Conservation (phyloP, 78 protist species). For the Carpediemonas membranifera region DNA sequence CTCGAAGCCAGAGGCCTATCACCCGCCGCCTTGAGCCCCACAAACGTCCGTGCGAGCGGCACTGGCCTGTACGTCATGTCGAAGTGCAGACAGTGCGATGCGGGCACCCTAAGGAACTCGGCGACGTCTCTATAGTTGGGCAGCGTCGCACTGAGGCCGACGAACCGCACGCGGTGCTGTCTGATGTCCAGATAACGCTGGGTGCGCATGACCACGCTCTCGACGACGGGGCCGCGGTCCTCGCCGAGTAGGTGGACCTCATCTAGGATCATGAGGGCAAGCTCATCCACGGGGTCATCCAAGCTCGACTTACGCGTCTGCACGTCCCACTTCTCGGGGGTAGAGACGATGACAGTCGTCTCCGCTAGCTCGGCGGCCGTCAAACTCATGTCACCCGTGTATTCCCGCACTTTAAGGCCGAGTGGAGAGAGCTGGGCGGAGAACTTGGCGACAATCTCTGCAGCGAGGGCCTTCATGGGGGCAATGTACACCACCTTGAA, state of each 20-base stretch:
- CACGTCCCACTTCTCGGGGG: slow-evolving; percentile 99
- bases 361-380: slow-evolving; percentile 66
- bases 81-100: not conserved
- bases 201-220: slow-evolving; percentile 83
- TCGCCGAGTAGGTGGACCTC: slow-evolving; percentile 90
- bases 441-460: slow-evolving; percentile 62
- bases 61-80: not conserved
- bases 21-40: too few species aligned
- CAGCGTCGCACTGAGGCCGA: slow-evolving; percentile 96
- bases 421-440: slow-evolving; percentile 49
- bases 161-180: slow-evolving; percentile 87
- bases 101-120: slow-evolving; percentile 68
- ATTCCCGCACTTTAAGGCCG: slow-evolving; percentile 72
- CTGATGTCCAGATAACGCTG: slow-evolving; percentile 73
- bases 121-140: slow-evolving; percentile 96
- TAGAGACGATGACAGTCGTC: slow-evolving; percentile 75
- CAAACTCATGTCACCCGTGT: slow-evolving; percentile 96
- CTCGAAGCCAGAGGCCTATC: too few species aligned
- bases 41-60: not conserved
- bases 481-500: slow-evolving; percentile 91
- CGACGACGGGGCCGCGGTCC: slow-evolving; percentile 91
- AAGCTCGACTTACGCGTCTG: slow-evolving; percentile 74
- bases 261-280: slow-evolving; percentile 8
- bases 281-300: not conserved
- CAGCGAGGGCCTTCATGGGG: slow-evolving; percentile 98